Conservation (phyloP, 1,139 yeast species). For the Blastobotrys raffinosifermentans region DNA sequence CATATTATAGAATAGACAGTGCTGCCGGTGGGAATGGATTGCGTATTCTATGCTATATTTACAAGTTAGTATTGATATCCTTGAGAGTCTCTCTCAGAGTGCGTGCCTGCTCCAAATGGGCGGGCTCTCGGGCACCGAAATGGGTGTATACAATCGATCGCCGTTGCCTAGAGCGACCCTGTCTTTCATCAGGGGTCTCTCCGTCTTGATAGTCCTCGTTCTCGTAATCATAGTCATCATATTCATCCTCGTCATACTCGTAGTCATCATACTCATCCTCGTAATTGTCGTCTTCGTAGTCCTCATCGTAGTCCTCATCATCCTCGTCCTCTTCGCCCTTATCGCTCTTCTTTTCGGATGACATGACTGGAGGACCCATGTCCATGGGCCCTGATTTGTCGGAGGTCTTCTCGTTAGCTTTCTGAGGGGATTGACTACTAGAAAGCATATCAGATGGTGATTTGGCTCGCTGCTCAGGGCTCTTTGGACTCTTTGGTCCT, state of each 20-base stretch:
- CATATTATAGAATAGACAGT: too few relatives aligned
- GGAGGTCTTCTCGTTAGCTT: slow-evolving; percentile 9
- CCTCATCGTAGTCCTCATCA: slow-evolving; percentile 20
- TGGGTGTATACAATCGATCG: too few relatives aligned
- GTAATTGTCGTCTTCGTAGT: slow-evolving; percentile 30
- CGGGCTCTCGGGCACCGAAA: too few relatives aligned
- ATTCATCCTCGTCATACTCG: slow-evolving; percentile 31
- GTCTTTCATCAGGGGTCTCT: too few relatives aligned
- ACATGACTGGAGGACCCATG: slow-evolving; percentile 10
- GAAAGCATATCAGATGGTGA: slow-evolving; percentile 5
- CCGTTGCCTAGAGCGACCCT: too few relatives aligned
- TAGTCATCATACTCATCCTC: slow-evolving; percentile 33
- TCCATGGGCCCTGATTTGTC: slow-evolving; percentile 4
- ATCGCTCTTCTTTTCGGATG: slow-evolving; percentile 15
- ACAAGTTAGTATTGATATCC: too few relatives aligned
- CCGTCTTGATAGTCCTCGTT: slow-evolving; percentile 25
- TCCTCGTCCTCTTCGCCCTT: slow-evolving; percentile 20
- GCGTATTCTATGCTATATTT: too few relatives aligned
- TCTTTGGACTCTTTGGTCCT: slow-evolving; percentile 9
- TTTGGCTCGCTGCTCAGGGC: slow-evolving; percentile 9
- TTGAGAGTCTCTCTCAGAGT: not conserved
- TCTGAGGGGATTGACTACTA: slow-evolving; percentile 7
- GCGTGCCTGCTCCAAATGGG: not conserved
- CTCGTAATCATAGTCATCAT: slow-evolving; percentile 26
- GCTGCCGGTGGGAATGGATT: too few relatives aligned